Evolutionary conservation across 306 rosid genomes (phyloP).

Genomic region (Quercus wislizeni): DNA sequence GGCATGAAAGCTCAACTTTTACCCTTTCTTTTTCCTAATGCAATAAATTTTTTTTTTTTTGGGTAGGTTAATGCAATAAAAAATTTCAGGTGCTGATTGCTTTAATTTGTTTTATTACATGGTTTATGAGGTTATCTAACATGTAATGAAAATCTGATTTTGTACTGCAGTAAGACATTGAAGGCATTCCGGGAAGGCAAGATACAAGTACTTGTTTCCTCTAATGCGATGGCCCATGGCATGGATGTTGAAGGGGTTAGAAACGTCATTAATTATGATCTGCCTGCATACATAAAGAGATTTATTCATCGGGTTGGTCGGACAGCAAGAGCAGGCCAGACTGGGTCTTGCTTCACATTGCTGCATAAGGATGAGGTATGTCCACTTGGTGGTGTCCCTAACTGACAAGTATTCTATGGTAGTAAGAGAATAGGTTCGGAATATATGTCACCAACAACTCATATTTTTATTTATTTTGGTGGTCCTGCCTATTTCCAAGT

Average conservation of each 20-base stretch:
- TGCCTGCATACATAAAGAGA: constrained; percentile 77
- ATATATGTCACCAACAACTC: background rate
- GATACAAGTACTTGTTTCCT: constrained; percentile 85
- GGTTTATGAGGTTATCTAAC: background rate
- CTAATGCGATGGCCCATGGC: constrained; percentile 98
- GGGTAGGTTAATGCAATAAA: too few species aligned
- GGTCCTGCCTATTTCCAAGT: background rate
- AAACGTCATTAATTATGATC: constrained; percentile 80
- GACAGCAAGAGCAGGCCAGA: constrained; percentile 92
- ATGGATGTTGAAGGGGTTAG: constrained; percentile 93
- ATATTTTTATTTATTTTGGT: background rate
- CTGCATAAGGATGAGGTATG: constrained; percentile 72
- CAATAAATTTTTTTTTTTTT: too few species aligned
- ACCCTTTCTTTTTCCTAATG: too few species aligned
- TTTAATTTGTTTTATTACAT: background rate
- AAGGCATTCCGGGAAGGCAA: constrained; percentile 72
- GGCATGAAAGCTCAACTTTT: too few species aligned
- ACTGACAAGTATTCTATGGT: background rate
- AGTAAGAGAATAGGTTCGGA: background rate
- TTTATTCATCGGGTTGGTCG: constrained; percentile 93
- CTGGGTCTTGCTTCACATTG: constrained; percentile 86
- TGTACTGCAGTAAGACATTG: constrained; percentile 70
- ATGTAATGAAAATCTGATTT: constrained; percentile 13
- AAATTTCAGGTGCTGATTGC: background rate
- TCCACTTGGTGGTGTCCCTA: constrained; percentile 2